Evolutionary conservation across 108 stramenopile species (phyloP), one percentile per base, ranked within the genome.

Genomic region (Pseudonitzschia pungens): DNA sequence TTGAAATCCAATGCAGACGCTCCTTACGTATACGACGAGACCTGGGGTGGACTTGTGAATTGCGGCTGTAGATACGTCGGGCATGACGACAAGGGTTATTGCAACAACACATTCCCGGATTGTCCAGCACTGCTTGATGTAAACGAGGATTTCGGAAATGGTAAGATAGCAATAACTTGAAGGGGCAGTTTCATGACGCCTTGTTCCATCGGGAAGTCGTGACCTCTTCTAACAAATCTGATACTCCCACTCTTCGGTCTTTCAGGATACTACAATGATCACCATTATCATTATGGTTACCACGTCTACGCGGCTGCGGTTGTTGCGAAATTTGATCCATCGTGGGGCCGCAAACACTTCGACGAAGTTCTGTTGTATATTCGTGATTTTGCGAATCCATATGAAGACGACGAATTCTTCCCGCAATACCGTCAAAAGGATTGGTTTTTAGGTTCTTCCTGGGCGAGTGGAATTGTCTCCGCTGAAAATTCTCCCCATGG

Each of bases 221-320:
- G 9, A 6, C 6, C 42, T 9, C 42, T 43, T 43, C 42, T 11
- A 11, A 20, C 52, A 16, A 20, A 21, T 21, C 18, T 53, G 52
- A 5, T 53, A 18, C 32, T 43, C 55, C 14, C 31, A 54, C 8
- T 33, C 51, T 57, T 7, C 43, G 0, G 10, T 31, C 12, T 48
- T 41, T n/a, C 28, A 70, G 73, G 88, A 31, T 92, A 83, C 41
- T 96, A 95, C 81, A 95, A 96, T 76, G 96, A 96, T 71, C 93
- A 94, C 63, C 96, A 96, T 69, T 96, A 88, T n/a, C 94, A 95
- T 60, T 87, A 81, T 71, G 96, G 96, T 15, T 95, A 96, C 68
- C 88, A 87, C 70, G 88, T 95, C 27, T 95, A 89, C 71, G 93
- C 90, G 26, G 96, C 93, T 10, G 91, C 96, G 6, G 85, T 92